These are phyloP conservation scores for Plantago rigida DNA, from an alignment of 305 asterid species.

Conservation along the genomic window DNA sequence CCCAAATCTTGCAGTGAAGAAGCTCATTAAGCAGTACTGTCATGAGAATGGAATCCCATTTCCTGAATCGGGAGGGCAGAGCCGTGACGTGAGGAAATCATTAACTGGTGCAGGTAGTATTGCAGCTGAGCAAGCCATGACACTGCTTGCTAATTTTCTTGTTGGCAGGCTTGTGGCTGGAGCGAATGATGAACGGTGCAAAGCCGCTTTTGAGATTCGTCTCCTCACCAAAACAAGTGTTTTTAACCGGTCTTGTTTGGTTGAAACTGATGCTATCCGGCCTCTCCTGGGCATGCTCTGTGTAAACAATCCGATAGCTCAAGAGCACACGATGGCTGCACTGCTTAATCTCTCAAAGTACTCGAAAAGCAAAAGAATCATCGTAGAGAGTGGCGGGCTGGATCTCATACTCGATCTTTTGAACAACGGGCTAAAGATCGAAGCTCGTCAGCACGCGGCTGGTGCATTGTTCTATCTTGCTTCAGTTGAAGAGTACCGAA, in stretches of 20 bases:
- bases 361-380: constrained; percentile 31
- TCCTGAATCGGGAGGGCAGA: constrained; percentile 31
- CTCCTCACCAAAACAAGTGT: constrained; percentile 65
- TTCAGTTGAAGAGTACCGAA: constrained; percentile 52
- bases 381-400: constrained; percentile 47
- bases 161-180: constrained; percentile 40
- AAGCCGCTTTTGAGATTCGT: constrained; percentile 59
- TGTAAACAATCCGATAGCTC: constrained; percentile 33
- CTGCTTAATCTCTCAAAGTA: constrained; percentile 55
- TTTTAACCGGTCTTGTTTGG: constrained; percentile 67
- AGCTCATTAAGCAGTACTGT: constrained; percentile 40
- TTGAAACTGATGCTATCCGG: constrained; percentile 49
- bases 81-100: constrained; percentile 22
- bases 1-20: constrained; percentile 55
- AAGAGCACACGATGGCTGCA: constrained; percentile 54
- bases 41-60: constrained; percentile 30
- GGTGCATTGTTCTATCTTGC: constrained; percentile 63
- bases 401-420: constrained; percentile 37
- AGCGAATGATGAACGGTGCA: constrained; percentile 34
- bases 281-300: constrained; percentile 41
- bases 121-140: constrained; percentile 44
- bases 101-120: constrained; percentile 29
- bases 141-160: constrained; percentile 44
- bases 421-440: constrained; percentile 37
- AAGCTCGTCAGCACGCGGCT: constrained; percentile 74